These are phyloP conservation scores for Fragaria vesca DNA, from an alignment of 306 rosid species.

Conservation along the genomic window DNA sequence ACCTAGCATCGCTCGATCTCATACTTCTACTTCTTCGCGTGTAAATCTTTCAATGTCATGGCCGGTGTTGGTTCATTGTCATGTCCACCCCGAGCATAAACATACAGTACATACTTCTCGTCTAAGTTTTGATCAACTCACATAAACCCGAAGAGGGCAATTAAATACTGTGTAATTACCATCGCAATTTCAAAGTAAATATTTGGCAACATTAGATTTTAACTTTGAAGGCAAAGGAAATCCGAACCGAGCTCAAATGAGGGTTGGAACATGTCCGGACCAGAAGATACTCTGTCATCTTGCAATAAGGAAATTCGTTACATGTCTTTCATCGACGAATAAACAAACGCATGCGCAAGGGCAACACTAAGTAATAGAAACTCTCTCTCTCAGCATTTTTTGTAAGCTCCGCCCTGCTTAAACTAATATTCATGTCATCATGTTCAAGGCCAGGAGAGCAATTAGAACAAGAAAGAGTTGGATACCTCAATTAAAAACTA, in stretches of 20 bases:
- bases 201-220: background rate
- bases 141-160: no score
- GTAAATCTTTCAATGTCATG: background rate
- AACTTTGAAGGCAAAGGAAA: background rate
- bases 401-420: conserved; percentile 22
- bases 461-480: conserved; percentile 16
- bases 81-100: no score
- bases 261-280: background rate
- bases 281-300: background rate
- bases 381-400: conserved; percentile 23
- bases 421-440: conserved; percentile 15
- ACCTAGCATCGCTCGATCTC: no score
- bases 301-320: background rate
- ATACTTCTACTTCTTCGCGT: background rate
- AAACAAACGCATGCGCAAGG: background rate
- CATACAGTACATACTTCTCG: no score
- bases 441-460: conserved; percentile 17
- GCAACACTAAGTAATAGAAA: background rate
- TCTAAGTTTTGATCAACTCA: no score
- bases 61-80: background rate
- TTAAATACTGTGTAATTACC: no score
- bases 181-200: background rate
- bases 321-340: conserved; percentile 23
- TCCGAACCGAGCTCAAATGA: conserved; percentile 1
- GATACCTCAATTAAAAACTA: background rate